Base-by-base conservation (phyloP, 768 basidiomycete genomes). In the Hygrophorus russula region DNA sequence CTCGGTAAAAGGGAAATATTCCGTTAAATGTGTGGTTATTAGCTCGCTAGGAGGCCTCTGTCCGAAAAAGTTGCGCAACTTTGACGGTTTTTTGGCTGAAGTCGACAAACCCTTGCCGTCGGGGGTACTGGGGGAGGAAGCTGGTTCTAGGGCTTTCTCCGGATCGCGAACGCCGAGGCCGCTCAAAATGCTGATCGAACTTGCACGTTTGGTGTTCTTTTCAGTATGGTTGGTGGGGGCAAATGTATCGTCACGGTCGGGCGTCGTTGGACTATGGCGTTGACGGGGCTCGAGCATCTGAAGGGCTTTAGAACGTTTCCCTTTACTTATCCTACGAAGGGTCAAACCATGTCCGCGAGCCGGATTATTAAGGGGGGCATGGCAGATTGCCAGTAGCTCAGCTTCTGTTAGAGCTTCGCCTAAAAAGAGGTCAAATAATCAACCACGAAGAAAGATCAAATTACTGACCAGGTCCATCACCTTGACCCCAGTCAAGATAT, bases 1-100 rank as follows among this genome's bases (percentile, higher is more conserved):
- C 69, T 96, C 91, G 3, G 90, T 81, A 49, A 76, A 74, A 1
- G 96, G 96, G 78, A 99, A 99, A 68, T 85, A 99, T 48, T 96
- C 93, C 14, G 84, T 80, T 40, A 98, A 63, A 57, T 98, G 93
- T 5, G 71, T 94, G 18, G 93, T 88, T 66, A 98, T 98, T 49
- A 98, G 78, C 61, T 98, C 96, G 63, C 86, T 90, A 0, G 96
- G 93, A 0, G 96, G 96, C 32, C 96, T 85, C 55, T 97, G 96
- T 12, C 94, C 96, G 53, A 97, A 94, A 70, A 98, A 99, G 69
- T 91, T 92, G 61, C 86, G 86, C 37, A 92, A 59, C 55, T 89
- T 92, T 15, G 76, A 74, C 3, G 80, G 75, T 7, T 70, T 65
- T 52, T 75, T 75, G 35, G 59, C 64, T 30, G 59, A 63, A 46